These are phyloP conservation scores for Chondrus crispus DNA, from an alignment of 23 red algal genomes.

Conservation along the genomic window DNA sequence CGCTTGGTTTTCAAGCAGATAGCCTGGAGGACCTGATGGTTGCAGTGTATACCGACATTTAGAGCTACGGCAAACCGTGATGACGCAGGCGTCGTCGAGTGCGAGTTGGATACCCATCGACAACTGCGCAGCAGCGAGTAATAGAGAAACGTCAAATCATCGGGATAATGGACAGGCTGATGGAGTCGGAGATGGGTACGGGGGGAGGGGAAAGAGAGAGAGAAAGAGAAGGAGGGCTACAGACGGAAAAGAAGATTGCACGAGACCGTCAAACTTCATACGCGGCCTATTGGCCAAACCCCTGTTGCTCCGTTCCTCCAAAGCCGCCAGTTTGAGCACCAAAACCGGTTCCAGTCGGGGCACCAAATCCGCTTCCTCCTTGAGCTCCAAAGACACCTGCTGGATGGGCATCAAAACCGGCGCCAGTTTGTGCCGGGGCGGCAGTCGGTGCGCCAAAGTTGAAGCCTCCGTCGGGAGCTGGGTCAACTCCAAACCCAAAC, in stretches of 20 bases:
- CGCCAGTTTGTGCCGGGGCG: too few species aligned
- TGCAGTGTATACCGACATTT: too few species aligned
- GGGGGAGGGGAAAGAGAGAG: neutral
- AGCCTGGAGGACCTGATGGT: too few species aligned
- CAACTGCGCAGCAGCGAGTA: neutral
- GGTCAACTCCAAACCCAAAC: slow-evolving; percentile 63
- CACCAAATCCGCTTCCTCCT: slow-evolving; percentile 4
- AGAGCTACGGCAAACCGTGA: too few species aligned
- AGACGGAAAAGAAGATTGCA: neutral
- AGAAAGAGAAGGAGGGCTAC: neutral
- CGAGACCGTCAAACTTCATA: too few species aligned
- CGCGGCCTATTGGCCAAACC: neutral
- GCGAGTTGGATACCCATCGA: neutral
- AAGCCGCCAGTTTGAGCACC: neutral
- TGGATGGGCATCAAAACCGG: neutral
- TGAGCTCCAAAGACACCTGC: neutral
- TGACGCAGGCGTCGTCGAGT: too few species aligned
- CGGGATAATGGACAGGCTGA: too few species aligned
- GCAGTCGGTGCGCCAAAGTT: slow-evolving; percentile 64
- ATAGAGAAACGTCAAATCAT: neutral
- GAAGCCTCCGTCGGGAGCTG: slow-evolving; percentile 65
- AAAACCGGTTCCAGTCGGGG: neutral
- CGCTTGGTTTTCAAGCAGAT: too few species aligned
- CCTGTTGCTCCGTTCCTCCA: neutral
- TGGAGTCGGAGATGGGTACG: neutral